These are phyloP conservation scores for Talaromyces proteolyticus DNA, from an alignment of 495 filamentous ascomycete species.

Conservation along the genomic window DNA sequence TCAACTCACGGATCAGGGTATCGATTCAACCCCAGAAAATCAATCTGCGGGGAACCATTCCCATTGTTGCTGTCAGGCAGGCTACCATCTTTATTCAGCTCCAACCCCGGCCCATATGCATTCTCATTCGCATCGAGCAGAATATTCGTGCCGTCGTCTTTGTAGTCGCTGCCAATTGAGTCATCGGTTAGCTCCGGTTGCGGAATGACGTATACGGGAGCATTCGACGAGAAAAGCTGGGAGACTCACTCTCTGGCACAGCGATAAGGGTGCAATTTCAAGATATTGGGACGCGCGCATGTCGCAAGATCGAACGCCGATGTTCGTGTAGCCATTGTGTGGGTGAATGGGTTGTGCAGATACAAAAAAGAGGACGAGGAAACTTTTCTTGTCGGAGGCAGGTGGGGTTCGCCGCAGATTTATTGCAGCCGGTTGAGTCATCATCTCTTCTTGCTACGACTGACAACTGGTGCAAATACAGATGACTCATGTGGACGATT, in stretches of 20 bases:
- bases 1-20: slow-evolving; percentile 83
- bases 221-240: slow-evolving; percentile 4
- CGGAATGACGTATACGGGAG: background rate
- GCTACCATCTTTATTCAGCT: slow-evolving; percentile 37
- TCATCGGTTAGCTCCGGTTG: background rate
- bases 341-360: background rate
- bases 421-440: too few relatives aligned
- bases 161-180: slow-evolving; percentile 70
- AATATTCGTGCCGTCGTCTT: slow-evolving; percentile 95
- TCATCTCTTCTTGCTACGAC: too few relatives aligned
- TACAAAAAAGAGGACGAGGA: background rate
- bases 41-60: slow-evolving; percentile 42
- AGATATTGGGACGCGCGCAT: slow-evolving; percentile 79
- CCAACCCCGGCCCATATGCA: slow-evolving; percentile 77
- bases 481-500: too few relatives aligned
- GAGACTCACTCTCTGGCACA: slow-evolving; percentile 71
- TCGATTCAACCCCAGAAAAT: slow-evolving; percentile 76
- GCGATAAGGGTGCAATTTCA: slow-evolving; percentile 76
- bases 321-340: slow-evolving; percentile 31
- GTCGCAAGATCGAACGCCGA: slow-evolving; percentile 68
- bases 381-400: slow-evolving; percentile 3
- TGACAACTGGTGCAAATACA: too few relatives aligned
- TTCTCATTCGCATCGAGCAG: slow-evolving; percentile 98
- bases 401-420: slow-evolving; percentile 19
- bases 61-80: slow-evolving; percentile 30